Evolutionary conservation across 352 stramenopile genomes (phyloP), one percentile per base, ranked within the genome.

Genomic region (Globisporangium radiosum): DNA sequence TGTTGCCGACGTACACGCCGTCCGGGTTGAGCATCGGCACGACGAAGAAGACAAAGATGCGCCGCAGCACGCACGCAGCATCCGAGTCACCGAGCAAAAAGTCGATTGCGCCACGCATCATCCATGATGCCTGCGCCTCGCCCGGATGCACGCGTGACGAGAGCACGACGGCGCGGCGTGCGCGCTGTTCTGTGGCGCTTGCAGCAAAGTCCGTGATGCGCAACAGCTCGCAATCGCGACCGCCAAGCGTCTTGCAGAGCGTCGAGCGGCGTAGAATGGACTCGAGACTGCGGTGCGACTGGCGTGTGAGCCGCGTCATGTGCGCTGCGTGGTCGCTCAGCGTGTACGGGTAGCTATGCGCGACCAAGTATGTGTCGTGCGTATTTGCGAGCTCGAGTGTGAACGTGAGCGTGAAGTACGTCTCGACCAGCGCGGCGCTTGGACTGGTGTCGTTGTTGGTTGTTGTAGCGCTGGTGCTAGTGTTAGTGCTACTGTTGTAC

Each of bases 11-110:
- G 59, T 94, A 87, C 5, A 98, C 94, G 11, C 94, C 94, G 56
- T 98, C 94, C 0, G 94, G 94, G 53, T 98, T 98, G 8, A 98
- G 74, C 63, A 98, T 95, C 1, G 94, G 94, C 2, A 98, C 78
- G 44, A 98, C 74, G 38, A 92, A 81, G 61, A 98, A 97, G 5
- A 98, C 68, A 62, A 96, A 97, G n/a, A 94, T 71, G 11, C 76
- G 68, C 9, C 94, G 81, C 37, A 98, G 71, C 6, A 88, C 56
- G 4, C 73, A 60, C 4, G 94, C 94, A 0, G 70, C 53, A 8
- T 73, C 64, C 5, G 66, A 81, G 36, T 83, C 70, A 10, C 86
- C 77, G 0, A 92, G 68, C 6, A 98, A 61, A 39, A 97, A 97
- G 49, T 98, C 89, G 14, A 98, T 76, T 14, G 91, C 67, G 2